Conservation (phyloP, 306 rosid genomes). For the Citrullus mucosospermus region DNA sequence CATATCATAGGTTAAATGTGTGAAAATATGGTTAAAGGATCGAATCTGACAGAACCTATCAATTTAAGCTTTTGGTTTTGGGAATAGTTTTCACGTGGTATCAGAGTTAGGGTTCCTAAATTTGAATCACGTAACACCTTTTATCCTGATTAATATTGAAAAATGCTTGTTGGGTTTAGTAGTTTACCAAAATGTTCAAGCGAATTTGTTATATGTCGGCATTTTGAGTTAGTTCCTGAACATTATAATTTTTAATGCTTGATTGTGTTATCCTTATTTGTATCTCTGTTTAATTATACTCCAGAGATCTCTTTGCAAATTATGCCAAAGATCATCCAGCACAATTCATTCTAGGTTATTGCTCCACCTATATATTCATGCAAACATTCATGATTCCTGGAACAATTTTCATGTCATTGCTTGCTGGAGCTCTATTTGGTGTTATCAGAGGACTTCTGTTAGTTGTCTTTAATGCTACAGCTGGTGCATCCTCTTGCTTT, state of each 20-base stretch:
- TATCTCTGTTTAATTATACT: not conserved
- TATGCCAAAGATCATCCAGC: conserved; percentile 64
- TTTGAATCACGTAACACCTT: not conserved
- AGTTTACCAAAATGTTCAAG: not conserved
- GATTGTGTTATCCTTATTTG: not conserved
- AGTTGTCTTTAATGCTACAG: conserved; percentile 83
- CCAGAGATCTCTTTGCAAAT: conserved; percentile 55
- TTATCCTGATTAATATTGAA: not conserved
- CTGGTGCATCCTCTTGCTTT: conserved; percentile 89
- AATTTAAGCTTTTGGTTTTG: not conserved
- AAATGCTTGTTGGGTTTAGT: not conserved
- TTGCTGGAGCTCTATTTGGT: conserved; percentile 97
- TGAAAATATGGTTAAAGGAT: not conserved
- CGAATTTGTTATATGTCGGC: not conserved
- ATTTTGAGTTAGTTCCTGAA: not conserved
- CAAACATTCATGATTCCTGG: conserved; percentile 99
- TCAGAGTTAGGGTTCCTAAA: not conserved
- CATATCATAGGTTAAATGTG: not conserved
- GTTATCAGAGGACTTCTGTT: conserved; percentile 64
- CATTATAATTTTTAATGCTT: not conserved
- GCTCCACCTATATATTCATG: conserved; percentile 95
- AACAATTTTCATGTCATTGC: conserved; percentile 90
- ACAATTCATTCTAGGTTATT: conserved; percentile 81
- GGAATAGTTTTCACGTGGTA: not conserved
- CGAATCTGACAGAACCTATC: not conserved